Evolutionary conservation across 257 asterid genomes (phyloP).

Genomic region (Phtheirospermum japonicum): DNA sequence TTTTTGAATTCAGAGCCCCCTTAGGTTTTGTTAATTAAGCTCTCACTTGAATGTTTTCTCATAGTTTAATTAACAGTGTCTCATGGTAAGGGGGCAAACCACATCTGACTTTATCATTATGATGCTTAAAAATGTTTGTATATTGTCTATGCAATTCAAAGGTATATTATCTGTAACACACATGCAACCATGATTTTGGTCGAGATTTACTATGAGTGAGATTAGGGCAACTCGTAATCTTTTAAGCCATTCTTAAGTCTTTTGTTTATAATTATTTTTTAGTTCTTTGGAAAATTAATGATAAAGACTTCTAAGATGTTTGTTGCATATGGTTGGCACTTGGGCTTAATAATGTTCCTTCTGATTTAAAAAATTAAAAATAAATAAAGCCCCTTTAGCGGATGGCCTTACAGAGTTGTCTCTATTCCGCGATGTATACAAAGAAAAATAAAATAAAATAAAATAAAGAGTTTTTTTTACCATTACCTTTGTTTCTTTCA

Average conservation of each 20-base stretch:
- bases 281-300: not conserved
- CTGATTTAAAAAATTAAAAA: not conserved
- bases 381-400: not conserved
- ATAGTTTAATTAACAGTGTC: slow-evolving; percentile 36
- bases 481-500: no score
- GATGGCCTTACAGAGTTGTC: not conserved
- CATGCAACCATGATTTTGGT: slow-evolving; percentile 41
- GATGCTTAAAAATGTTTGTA: slow-evolving; percentile 27
- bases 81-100: slow-evolving; percentile 39
- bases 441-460: no score
- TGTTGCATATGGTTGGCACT: slow-evolving; percentile 7
- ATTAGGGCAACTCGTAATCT: slow-evolving; percentile 23
- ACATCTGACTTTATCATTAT: slow-evolving; percentile 38
- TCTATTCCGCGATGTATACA: not conserved
- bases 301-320: not conserved
- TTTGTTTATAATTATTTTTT: not conserved
- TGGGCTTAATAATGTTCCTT: slow-evolving; percentile 22
- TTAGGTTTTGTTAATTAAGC: not conserved
- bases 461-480: no score
- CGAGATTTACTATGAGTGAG: slow-evolving; percentile 23
- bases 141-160: slow-evolving; percentile 17
- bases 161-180: slow-evolving; percentile 24
- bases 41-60: not conserved
- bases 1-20: slow-evolving; percentile 13
- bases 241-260: slow-evolving; percentile 3